Percentiles rank a stretch among this genome's conserved stretches.
These are phyloP conservation scores for Centrapalus pauciflorus DNA, from an alignment of 129 eudicot genomes.

Conservation along the genomic window DNA sequence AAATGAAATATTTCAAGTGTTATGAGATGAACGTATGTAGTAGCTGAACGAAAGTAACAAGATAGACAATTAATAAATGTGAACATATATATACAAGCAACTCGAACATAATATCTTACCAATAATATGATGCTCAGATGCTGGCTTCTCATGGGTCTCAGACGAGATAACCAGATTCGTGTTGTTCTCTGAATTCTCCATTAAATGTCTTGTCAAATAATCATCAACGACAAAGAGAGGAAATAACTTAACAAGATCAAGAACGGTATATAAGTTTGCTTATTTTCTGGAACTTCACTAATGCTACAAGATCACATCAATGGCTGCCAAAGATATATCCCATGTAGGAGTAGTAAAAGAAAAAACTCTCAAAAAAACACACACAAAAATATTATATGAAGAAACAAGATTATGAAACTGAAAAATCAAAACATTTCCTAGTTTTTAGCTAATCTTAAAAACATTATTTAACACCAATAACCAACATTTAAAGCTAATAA, in stretches of 20 bases:
- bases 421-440: no score
- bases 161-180: not conserved
- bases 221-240: not conserved
- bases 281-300: not conserved
- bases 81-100: not conserved
- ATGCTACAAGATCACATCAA: not conserved
- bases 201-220: no score
- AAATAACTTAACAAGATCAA: not conserved
- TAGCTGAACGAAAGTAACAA: not conserved
- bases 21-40: no score
- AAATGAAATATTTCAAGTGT: no score
- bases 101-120: constrained; percentile 8
- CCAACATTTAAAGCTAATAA: no score
- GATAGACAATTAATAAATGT: not conserved
- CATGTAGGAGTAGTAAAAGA: no score
- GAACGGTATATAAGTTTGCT: not conserved
- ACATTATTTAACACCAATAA: no score
- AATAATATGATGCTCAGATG: constrained; percentile 12
- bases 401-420: no score
- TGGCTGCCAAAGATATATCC: constrained; percentile 6
- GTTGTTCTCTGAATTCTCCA: constrained; percentile 1
- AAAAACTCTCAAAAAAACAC: no score
- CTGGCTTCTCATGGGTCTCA: not conserved
- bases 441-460: no score
- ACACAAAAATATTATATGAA: no score